Conservation (phyloP, 192 early-diverging fungal genomes). For the Gigaspora rosea region DNA sequence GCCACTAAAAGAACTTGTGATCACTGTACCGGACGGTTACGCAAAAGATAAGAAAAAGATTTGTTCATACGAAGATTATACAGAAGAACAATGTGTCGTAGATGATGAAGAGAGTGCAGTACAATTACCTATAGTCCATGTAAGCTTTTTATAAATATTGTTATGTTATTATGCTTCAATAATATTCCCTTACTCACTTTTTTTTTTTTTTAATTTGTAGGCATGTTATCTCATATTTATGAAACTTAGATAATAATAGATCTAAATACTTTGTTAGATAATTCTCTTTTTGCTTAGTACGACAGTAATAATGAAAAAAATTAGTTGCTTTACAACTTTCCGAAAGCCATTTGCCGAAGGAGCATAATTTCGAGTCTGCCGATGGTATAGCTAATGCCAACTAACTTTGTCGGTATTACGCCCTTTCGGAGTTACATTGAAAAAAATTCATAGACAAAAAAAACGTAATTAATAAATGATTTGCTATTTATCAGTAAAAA, state of each 20-base stretch:
- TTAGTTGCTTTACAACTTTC: too few species aligned
- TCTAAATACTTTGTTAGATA: not conserved
- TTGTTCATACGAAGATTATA: conserved; percentile 32
- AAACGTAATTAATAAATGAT: too few species aligned
- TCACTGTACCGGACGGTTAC: conserved; percentile 68
- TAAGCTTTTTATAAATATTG: conserved; percentile 35
- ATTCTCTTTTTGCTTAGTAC: too few species aligned
- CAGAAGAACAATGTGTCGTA: conserved; percentile 44
- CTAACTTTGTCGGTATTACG: too few species aligned
- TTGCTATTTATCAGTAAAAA: too few species aligned
- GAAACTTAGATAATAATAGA: conserved; percentile 40
- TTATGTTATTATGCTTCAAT: conserved; percentile 7
- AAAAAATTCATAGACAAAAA: too few species aligned
- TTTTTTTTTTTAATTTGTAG: conserved; percentile 25
- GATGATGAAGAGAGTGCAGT: conserved; percentile 37
- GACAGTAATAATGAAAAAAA: too few species aligned
- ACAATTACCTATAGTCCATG: conserved; percentile 63
- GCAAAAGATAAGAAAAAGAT: conserved; percentile 53
- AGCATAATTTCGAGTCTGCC: too few species aligned
- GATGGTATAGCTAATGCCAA: too few species aligned
- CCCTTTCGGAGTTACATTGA: too few species aligned
- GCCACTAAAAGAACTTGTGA: conserved; percentile 65
- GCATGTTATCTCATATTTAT: conserved; percentile 51
- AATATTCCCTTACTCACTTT: not conserved
- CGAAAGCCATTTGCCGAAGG: too few species aligned